These are phyloP conservation scores for Penicillium tannophilum DNA, from an alignment of 495 filamentous ascomycete species.

Conservation along the genomic window DNA sequence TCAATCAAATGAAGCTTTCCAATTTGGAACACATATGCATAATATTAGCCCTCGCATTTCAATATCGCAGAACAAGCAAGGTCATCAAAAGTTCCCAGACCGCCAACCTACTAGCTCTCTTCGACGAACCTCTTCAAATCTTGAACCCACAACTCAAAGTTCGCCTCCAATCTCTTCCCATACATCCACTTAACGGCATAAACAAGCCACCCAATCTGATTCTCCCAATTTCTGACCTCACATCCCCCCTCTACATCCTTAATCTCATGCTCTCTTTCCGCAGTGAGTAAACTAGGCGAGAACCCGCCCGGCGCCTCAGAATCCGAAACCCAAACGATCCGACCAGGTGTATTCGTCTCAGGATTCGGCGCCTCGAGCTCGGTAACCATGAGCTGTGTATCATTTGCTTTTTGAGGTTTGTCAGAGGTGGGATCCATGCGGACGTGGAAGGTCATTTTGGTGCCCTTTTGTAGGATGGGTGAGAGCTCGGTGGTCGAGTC, in stretches of 20 bases:
- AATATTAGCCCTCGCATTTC: no score
- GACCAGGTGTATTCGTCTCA: slow-evolving; percentile 23
- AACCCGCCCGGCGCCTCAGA: slow-evolving; percentile 29
- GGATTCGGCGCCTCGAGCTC: slow-evolving; percentile 34
- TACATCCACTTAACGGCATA: slow-evolving; percentile 46
- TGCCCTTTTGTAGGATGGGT: slow-evolving; percentile 36
- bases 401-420: slow-evolving; percentile 30
- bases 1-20: no score
- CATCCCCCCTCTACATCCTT: slow-evolving; percentile 30
- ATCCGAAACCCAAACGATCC: slow-evolving; percentile 42
- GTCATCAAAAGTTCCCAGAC: no score
- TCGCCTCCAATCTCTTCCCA: slow-evolving; percentile 31
- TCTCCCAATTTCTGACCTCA: slow-evolving; percentile 50
- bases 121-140: slow-evolving; percentile 44
- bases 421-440: slow-evolving; percentile 41
- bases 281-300: slow-evolving; percentile 31
- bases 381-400: slow-evolving; percentile 29
- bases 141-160: slow-evolving; percentile 43
- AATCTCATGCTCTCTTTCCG: slow-evolving; percentile 47
- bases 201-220: slow-evolving; percentile 40
- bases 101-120: neutral
- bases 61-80: no score
- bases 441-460: slow-evolving; percentile 45
- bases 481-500: slow-evolving; percentile 17
- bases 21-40: no score